Conservation (phyloP, 1,284 basidiomycete species). For the Albatrellus sp. region DNA sequence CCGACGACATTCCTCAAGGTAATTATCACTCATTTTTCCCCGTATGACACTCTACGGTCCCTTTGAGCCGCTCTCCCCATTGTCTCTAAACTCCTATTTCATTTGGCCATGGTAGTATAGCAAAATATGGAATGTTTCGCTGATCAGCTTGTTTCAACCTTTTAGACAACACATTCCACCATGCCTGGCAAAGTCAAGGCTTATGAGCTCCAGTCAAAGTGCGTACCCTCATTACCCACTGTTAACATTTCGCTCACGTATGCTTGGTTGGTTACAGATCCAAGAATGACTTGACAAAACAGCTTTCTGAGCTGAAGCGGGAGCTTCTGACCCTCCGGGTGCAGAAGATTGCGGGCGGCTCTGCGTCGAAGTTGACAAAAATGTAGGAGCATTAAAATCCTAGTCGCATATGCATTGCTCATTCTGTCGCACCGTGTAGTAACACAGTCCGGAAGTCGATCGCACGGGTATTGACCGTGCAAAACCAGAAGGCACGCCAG, state of each 20-base stretch:
- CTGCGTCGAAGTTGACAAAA: conserved; percentile 92
- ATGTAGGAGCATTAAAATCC: conserved; percentile 52
- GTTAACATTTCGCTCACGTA: not conserved
- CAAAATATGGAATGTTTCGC: not conserved
- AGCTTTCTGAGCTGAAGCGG: conserved; percentile 89
- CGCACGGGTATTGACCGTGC: conserved; percentile 96
- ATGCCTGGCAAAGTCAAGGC: conserved; percentile 91
- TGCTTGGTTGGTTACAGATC: conserved; percentile 42
- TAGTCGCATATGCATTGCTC: conserved; percentile 2
- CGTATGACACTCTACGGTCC: too few relatives aligned
- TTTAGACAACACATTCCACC: conserved; percentile 19
- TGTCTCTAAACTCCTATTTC: not conserved
- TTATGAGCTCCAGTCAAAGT: conserved; percentile 98
- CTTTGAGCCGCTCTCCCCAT: not conserved
- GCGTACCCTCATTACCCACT: conserved; percentile 19
- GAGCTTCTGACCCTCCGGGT: conserved; percentile 92
- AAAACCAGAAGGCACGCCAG: conserved; percentile 96
- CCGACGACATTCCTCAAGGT: conserved; percentile 17
- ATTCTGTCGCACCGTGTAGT: conserved; percentile 31
- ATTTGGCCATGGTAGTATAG: too few relatives aligned
- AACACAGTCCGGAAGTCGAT: conserved; percentile 97
- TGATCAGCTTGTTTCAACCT: not conserved
- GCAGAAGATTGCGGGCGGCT: conserved; percentile 96
- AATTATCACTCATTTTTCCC: conserved; percentile 4
- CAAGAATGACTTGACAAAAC: conserved; percentile 95